A percentile compares a stretch with the other conserved stretches of the same genome.
Conservation (phyloP, 768 basidiomycete species). For the Rhizopogon roseolus region DNA sequence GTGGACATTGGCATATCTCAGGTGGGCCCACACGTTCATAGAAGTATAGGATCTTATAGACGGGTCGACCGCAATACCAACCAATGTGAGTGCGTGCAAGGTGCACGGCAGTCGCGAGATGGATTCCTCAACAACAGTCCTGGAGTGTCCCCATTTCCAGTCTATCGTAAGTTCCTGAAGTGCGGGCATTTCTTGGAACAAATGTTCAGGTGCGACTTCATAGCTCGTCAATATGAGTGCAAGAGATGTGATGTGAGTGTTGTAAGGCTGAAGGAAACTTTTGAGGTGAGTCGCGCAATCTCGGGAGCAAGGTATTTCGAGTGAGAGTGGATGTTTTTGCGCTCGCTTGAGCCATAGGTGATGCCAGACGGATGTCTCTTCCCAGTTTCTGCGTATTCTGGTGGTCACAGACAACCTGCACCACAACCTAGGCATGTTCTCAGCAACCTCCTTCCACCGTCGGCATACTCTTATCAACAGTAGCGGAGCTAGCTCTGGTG, state of each 20-base stretch:
- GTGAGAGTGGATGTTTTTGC: constrained; percentile 10
- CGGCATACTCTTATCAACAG: constrained; percentile 37
- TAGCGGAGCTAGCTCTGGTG: constrained; percentile 25
- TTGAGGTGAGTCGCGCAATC: too few species aligned
- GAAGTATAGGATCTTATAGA: constrained; percentile 2
- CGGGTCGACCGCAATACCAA: background rate
- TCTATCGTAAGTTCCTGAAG: constrained; percentile 17
- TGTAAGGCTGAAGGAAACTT: constrained; percentile 14
- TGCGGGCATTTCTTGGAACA: constrained; percentile 14
- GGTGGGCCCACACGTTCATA: constrained; percentile 12
- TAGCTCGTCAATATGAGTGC: constrained; percentile 7
- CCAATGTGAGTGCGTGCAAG: constrained; percentile 10
- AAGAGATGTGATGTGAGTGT: constrained; percentile 3
- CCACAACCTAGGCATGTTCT: constrained; percentile 42
- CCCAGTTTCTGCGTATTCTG: constrained; percentile 8
- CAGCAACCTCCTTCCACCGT: constrained; percentile 36
- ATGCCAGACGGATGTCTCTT: constrained; percentile 11
- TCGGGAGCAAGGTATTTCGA: constrained; percentile 7
- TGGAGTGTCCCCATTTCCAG: background rate
- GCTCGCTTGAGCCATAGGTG: constrained; percentile 7
- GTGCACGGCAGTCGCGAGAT: constrained; percentile 5
- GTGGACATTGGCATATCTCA: constrained; percentile 9
- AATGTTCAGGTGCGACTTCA: constrained; percentile 4
- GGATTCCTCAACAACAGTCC: background rate
- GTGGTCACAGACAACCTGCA: constrained; percentile 26